Evolutionary conservation across 2,329 filamentous ascomycete genomes (phyloP).

Genomic region (Botrytis squamosa): DNA sequence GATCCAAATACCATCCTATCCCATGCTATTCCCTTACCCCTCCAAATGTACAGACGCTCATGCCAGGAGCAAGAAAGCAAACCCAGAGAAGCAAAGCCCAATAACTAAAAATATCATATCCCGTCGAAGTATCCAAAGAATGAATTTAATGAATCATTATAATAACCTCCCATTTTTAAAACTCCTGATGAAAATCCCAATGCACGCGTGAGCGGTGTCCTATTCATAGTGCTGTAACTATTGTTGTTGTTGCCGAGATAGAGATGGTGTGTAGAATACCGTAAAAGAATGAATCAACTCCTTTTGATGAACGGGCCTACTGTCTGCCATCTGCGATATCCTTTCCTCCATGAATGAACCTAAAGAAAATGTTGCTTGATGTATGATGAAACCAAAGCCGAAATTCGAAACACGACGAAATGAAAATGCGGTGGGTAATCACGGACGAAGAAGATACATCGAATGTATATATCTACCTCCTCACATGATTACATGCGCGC

Average conservation of each 20-base stretch:
- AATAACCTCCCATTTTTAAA: conserved; percentile 11
- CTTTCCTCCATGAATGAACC: background rate
- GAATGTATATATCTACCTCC: background rate
- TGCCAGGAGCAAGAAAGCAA: conserved; percentile 12
- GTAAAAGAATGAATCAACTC: background rate
- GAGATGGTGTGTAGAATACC: background rate
- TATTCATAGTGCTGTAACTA: background rate
- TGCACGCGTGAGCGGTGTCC: conserved; percentile 7
- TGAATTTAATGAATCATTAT: conserved; percentile 9
- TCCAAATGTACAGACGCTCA: conserved; percentile 4
- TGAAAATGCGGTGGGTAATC: background rate
- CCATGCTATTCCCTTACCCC: background rate
- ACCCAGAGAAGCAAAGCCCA: conserved; percentile 13
- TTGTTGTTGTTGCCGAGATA: background rate
- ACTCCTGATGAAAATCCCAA: conserved; percentile 16
- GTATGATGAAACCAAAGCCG: background rate
- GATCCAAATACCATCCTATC: background rate
- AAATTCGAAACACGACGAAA: conserved; percentile 3
- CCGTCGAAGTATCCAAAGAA: background rate
- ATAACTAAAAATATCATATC: conserved; percentile 7
- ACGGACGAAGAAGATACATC: too few relatives aligned
- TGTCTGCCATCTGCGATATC: background rate
- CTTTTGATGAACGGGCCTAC: background rate
- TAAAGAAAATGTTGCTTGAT: background rate
- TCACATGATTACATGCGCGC: conserved; percentile 1